Evolutionary conservation across 1,284 basidiomycete genomes (phyloP).

Genomic region (Polyporus tsugae): DNA sequence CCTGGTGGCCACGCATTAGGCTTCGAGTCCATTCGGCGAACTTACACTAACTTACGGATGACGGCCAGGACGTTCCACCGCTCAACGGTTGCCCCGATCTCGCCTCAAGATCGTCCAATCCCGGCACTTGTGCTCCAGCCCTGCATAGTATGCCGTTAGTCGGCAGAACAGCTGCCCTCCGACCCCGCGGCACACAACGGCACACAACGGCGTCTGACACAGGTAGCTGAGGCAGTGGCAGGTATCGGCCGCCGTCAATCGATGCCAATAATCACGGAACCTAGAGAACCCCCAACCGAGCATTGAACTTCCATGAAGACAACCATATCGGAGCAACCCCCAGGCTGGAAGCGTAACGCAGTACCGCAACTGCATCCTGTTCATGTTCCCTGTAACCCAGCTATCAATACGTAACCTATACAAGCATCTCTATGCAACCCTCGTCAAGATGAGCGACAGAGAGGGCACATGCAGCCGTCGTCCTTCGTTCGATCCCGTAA

Average conservation of each 20-base stretch:
- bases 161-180: neutral
- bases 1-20: neutral
- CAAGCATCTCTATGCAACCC: neutral
- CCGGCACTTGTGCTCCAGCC: too few relatives aligned
- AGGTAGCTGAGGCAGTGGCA: neutral
- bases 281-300: neutral
- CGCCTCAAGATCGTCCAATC: too few relatives aligned
- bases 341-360: neutral
- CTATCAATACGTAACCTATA: neutral
- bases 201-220: neutral
- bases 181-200: neutral
- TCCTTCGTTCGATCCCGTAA: constrained; percentile 17
- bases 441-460: constrained; percentile 11
- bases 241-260: neutral
- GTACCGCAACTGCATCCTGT: neutral
- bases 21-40: neutral
- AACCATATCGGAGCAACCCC: neutral
- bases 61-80: neutral
- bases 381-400: neutral
- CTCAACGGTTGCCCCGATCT: too few relatives aligned
- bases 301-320: neutral
- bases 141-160: too few relatives aligned
- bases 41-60: neutral
- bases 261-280: neutral
- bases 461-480: constrained; percentile 23